Conservation (phyloP, 331 rosid genomes). For the Telfairia occidentalis region DNA sequence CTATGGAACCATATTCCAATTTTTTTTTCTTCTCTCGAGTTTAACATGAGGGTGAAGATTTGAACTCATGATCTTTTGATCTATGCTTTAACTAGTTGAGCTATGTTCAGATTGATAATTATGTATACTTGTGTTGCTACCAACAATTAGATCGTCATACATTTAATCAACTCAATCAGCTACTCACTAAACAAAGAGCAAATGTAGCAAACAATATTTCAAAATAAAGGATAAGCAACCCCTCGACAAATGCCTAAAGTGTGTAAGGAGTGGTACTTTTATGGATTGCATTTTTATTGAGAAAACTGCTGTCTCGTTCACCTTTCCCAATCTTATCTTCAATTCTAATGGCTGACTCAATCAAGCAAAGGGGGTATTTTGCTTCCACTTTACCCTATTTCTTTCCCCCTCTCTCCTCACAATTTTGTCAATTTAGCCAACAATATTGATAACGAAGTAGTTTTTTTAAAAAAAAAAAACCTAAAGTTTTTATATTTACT, state of each 20-base stretch:
- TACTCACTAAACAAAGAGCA: not conserved
- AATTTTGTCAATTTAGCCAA: not conserved
- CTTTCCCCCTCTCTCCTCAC: not conserved
- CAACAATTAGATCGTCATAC: too few relatives aligned
- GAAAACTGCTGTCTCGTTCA: not conserved
- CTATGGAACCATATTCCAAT: not conserved
- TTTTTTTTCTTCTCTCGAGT: too few relatives aligned
- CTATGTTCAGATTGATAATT: too few relatives aligned
- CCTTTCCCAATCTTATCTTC: not conserved
- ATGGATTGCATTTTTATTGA: not conserved
- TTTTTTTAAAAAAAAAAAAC: too few relatives aligned
- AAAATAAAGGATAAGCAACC: not conserved
- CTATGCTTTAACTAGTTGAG: too few relatives aligned
- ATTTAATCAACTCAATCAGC: not conserved
- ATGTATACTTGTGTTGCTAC: too few relatives aligned
- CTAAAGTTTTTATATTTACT: too few relatives aligned
- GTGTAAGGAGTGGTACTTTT: not conserved
- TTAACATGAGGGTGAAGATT: too few relatives aligned
- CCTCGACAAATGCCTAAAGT: not conserved
- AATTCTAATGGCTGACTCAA: not conserved
- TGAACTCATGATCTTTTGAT: too few relatives aligned
- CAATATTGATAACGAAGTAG: not conserved
- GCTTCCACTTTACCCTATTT: slow-evolving; percentile 6
- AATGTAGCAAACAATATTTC: not conserved
- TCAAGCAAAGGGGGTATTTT: not conserved